A percentile compares a stretch with the other conserved stretches of the same genome.
These are phyloP conservation scores for Anaeramoeba ignava DNA, from an alignment of 78 protist species.

Conservation along the genomic window DNA sequence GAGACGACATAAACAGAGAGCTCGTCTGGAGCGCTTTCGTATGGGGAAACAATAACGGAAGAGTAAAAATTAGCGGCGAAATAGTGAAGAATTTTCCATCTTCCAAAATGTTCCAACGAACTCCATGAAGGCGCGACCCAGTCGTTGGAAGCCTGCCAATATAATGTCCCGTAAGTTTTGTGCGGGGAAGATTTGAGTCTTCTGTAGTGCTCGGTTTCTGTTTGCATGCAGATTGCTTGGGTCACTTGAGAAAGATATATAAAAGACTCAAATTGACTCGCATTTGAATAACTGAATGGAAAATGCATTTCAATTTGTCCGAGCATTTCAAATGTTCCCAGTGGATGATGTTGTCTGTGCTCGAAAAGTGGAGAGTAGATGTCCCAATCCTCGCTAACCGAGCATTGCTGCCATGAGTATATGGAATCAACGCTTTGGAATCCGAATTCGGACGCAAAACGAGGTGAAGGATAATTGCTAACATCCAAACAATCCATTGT, in stretches of 20 bases:
- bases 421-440: conserved; percentile 40
- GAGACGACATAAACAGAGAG: background rate
- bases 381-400: background rate
- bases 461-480: conserved; percentile 20
- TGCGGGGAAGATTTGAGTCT: background rate
- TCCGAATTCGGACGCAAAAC: conserved; percentile 64
- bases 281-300: background rate
- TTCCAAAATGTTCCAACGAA: background rate
- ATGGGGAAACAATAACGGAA: background rate
- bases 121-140: background rate
- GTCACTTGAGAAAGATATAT: conserved; percentile 20
- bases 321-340: conserved; percentile 15
- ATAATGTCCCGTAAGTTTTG: background rate
- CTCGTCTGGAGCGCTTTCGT: background rate
- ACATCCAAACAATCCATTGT: conserved; percentile 21
- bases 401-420: background rate
- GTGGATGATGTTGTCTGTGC: conserved; percentile 19
- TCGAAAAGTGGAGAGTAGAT: background rate
- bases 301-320: background rate
- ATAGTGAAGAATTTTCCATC: conserved; percentile 1
- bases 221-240: conserved; percentile 28
- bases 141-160: background rate
- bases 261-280: background rate
- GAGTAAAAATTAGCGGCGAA: background rate
- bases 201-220: conserved; percentile 37